A percentile compares a stretch with the other conserved stretches of the same genome.
These are phyloP conservation scores for Annulohypoxylon bovei DNA, from an alignment of 495 filamentous ascomycete species.

Conservation along the genomic window DNA sequence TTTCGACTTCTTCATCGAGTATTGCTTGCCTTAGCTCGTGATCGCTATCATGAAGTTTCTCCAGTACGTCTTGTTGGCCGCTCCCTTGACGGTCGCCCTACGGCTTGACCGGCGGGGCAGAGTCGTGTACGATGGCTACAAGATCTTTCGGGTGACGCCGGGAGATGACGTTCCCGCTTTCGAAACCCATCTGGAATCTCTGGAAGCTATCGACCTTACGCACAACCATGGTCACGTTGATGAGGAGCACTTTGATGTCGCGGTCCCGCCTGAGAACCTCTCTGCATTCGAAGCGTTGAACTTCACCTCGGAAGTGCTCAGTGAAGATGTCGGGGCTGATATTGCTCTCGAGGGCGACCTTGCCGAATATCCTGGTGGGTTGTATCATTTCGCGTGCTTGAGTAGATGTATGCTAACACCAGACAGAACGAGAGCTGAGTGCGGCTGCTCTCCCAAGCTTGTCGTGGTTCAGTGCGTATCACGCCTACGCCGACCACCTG, in stretches of 20 bases:
- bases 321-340: slow-evolving; percentile 58
- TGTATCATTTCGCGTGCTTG: not conserved
- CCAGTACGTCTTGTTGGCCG: slow-evolving; percentile 26
- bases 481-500: slow-evolving; percentile 65
- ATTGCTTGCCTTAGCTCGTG: not conserved
- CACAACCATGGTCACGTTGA: slow-evolving; percentile 43
- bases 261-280: slow-evolving; percentile 54
- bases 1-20: not conserved
- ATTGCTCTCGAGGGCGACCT: slow-evolving; percentile 55
- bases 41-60: slow-evolving; percentile 42
- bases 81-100: slow-evolving; percentile 34
- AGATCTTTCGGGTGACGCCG: slow-evolving; percentile 52
- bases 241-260: slow-evolving; percentile 51
- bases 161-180: slow-evolving; percentile 35
- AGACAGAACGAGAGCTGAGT: slow-evolving; percentile 6
- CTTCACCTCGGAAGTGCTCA: slow-evolving; percentile 51
- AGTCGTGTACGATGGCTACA: slow-evolving; percentile 55
- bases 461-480: slow-evolving; percentile 68
- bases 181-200: slow-evolving; percentile 46
- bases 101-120: slow-evolving; percentile 43
- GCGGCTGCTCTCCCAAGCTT: slow-evolving; percentile 43
- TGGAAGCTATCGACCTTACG: slow-evolving; percentile 47
- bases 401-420: not conserved
- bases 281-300: slow-evolving; percentile 51
- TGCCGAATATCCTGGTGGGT: slow-evolving; percentile 42